These are phyloP conservation scores for Hypholoma sublateritium DNA, from an alignment of 768 basidiomycete genomes.

Conservation along the genomic window DNA sequence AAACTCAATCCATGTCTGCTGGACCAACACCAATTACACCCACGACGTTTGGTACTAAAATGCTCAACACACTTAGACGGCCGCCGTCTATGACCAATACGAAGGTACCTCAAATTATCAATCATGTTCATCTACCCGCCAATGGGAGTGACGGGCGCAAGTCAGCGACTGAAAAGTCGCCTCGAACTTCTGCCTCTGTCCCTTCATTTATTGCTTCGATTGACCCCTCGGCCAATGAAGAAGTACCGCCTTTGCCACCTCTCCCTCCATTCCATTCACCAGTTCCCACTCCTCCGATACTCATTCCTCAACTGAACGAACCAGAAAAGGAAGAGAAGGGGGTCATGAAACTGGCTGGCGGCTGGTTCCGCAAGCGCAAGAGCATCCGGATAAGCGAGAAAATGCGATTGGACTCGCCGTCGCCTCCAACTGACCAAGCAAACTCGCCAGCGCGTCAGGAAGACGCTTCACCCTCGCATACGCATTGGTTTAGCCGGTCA, in stretches of 20 bases:
- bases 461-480: slow-evolving; percentile 6
- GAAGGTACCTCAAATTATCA: slow-evolving; percentile 9
- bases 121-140: neutral
- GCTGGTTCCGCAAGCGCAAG: slow-evolving; percentile 56
- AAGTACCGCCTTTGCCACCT: slow-evolving; percentile 25
- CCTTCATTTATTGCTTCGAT: slow-evolving; percentile 22
- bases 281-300: slow-evolving; percentile 10
- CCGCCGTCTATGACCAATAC: slow-evolving; percentile 31
- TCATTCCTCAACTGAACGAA: slow-evolving; percentile 27
- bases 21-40: slow-evolving; percentile 19
- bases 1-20: slow-evolving; percentile 6
- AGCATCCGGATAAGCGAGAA: slow-evolving; percentile 42
- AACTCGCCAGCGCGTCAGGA: slow-evolving; percentile 22
- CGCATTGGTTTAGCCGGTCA: slow-evolving; percentile 20
- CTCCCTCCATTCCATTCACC: slow-evolving; percentile 18
- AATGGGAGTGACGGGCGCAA: slow-evolving; percentile 26
- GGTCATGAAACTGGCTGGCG: slow-evolving; percentile 34
- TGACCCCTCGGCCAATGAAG: slow-evolving; percentile 14
- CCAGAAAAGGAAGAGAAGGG: slow-evolving; percentile 37
- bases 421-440: slow-evolving; percentile 16
- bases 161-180: slow-evolving; percentile 27
- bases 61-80: slow-evolving; percentile 32
- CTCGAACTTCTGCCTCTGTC: slow-evolving; percentile 27
- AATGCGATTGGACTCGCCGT: slow-evolving; percentile 11
- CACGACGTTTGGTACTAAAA: slow-evolving; percentile 22